Conservation (phyloP, 768 basidiomycete genomes). For the Tulasnella sp. region DNA sequence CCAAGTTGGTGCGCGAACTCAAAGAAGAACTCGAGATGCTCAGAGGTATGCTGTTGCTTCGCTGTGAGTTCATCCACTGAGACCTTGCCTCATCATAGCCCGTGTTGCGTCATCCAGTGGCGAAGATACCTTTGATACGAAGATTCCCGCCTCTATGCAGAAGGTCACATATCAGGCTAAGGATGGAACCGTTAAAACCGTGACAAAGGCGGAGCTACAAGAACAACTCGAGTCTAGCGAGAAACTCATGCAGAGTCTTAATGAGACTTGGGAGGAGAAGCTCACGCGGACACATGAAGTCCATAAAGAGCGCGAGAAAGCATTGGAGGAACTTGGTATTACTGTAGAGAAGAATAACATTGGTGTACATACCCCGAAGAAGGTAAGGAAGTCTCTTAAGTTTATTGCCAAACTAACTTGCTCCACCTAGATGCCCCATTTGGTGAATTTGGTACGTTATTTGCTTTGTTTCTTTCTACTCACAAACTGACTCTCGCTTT, state of each 20-base stretch:
- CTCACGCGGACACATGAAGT: constrained; percentile 82
- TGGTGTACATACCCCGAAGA: constrained; percentile 97
- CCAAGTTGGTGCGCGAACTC: constrained; percentile 94
- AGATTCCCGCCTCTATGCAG: constrained; percentile 85
- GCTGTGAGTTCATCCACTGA: constrained; percentile 19
- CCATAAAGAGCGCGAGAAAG: constrained; percentile 94
- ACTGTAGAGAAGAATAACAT: constrained; percentile 94
- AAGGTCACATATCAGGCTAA: constrained; percentile 89
- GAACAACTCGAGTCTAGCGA: constrained; percentile 94
- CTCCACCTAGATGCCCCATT: constrained; percentile 64
- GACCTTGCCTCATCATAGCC: constrained; percentile 31
- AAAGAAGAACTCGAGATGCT: constrained; percentile 96
- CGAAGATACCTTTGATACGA: constrained; percentile 75
- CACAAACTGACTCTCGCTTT: constrained; percentile 12
- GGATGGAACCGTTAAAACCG: constrained; percentile 86
- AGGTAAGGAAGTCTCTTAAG: constrained; percentile 32
- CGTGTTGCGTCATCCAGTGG: constrained; percentile 56
- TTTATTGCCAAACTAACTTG: not conserved
- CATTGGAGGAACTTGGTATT: constrained; percentile 93
- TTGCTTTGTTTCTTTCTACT: not conserved
- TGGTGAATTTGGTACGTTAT: constrained; percentile 77
- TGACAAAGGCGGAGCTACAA: constrained; percentile 93
- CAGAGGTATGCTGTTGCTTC: constrained; percentile 41
- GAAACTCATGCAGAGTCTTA: constrained; percentile 84
- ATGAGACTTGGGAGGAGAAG: constrained; percentile 96